Conservation (phyloP, 2,329 filamentous ascomycete genomes). For the Diaporthe australafricana region DNA sequence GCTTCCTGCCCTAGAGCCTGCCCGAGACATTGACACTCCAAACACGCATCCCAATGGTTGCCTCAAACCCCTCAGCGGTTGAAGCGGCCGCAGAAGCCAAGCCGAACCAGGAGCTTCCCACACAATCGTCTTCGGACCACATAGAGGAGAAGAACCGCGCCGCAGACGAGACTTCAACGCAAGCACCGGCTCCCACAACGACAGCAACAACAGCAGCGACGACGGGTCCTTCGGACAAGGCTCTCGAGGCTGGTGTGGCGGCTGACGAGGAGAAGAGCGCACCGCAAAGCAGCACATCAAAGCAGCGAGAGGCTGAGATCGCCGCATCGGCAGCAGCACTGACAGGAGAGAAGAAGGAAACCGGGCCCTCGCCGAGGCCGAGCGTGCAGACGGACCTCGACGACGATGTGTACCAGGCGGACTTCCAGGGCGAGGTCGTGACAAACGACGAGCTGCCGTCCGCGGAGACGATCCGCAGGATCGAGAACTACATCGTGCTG, state of each 20-base stretch:
- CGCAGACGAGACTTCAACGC: constrained; percentile 26
- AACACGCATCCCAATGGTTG: constrained; percentile 20
- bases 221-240: neutral
- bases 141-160: constrained; percentile 24
- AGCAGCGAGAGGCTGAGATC: neutral
- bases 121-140: neutral
- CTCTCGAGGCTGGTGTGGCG: neutral
- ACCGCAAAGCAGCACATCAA: neutral
- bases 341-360: constrained; percentile 30
- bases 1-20: neutral
- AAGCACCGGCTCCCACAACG: neutral
- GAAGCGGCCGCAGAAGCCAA: constrained; percentile 1
- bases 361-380: constrained; percentile 18
- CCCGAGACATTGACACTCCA: neutral
- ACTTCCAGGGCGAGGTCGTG: constrained; percentile 67
- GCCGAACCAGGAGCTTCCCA: neutral
- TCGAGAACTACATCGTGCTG: constrained; percentile 68
- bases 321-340: constrained; percentile 14
- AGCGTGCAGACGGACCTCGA: constrained; percentile 33
- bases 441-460: constrained; percentile 68
- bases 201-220: neutral
- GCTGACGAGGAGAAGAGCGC: constrained; percentile 5
- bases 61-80: constrained; percentile 13
- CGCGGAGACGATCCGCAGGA: constrained; percentile 58
- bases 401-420: constrained; percentile 47